Evolutionary conservation across 2,329 filamentous ascomycete genomes (phyloP).

Genomic region (Xylaria sp.): DNA sequence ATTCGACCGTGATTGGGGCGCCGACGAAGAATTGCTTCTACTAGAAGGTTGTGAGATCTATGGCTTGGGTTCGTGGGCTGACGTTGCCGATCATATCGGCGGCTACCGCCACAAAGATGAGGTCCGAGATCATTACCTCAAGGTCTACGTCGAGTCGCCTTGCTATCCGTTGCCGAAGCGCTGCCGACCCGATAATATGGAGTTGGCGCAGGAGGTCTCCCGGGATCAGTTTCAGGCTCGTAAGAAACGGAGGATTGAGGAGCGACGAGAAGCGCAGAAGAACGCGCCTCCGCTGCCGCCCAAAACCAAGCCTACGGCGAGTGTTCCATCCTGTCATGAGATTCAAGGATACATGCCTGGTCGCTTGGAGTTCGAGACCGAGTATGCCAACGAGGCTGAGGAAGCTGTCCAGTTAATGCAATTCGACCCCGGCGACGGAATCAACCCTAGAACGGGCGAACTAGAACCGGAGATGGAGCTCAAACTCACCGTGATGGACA

Average conservation of each 20-base stretch:
- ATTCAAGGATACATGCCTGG: slow-evolving; percentile 99
- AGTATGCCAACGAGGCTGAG: slow-evolving; percentile 96
- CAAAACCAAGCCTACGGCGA: slow-evolving; percentile 93
- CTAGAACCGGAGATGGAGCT: slow-evolving; percentile 94
- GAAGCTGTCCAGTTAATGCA: slow-evolving; percentile 98
- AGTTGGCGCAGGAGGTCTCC: slow-evolving; percentile 72
- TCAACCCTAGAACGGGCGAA: slow-evolving; percentile 75
- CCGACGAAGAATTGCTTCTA: slow-evolving; percentile 90
- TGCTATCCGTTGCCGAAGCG: slow-evolving; percentile 82
- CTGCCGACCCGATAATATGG: slow-evolving; percentile 76
- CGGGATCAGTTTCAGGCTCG: slow-evolving; percentile 88
- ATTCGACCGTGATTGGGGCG: slow-evolving; percentile 91
- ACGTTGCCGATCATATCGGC: slow-evolving; percentile 96
- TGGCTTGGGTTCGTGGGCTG: slow-evolving; percentile 92
- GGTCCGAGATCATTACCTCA: slow-evolving; percentile 88
- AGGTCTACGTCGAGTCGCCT: slow-evolving; percentile 77
- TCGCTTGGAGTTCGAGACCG: slow-evolving; percentile 92
- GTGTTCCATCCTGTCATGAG: slow-evolving; percentile 93
- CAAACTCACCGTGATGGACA: slow-evolving; percentile 96
- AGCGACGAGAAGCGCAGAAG: slow-evolving; percentile 81
- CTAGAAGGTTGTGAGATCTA: slow-evolving; percentile 95
- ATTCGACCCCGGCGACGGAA: slow-evolving; percentile 91
- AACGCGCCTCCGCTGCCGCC: slow-evolving; percentile 76
- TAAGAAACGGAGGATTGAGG: slow-evolving; percentile 91
- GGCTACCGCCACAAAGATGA: slow-evolving; percentile 93